Evolutionary conservation across 768 basidiomycete genomes (phyloP).

Genomic region (Lentinula lateritia): DNA sequence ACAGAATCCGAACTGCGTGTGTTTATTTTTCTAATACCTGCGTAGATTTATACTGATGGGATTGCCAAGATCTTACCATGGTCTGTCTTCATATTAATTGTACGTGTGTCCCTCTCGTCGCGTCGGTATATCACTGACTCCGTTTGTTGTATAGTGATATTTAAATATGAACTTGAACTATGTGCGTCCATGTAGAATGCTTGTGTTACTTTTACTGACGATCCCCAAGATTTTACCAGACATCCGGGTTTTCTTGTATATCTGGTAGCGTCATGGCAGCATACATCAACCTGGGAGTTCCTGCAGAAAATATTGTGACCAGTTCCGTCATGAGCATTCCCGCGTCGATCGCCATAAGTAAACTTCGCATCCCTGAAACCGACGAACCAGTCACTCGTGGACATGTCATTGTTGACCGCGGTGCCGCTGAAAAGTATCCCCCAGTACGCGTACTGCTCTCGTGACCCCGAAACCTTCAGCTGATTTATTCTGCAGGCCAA

Average conservation of each 20-base stretch:
- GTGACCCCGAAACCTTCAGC: not conserved
- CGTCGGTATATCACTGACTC: not conserved
- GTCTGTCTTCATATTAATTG: too few species aligned
- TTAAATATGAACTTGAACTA: slow-evolving; percentile 62
- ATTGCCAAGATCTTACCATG: slow-evolving; percentile 42
- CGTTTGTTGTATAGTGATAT: slow-evolving; percentile 47
- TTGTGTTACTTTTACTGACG: not conserved
- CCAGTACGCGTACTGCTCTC: slow-evolving; percentile 34
- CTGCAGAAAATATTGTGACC: slow-evolving; percentile 75
- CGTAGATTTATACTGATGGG: not conserved
- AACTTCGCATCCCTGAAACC: slow-evolving; percentile 77
- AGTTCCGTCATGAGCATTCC: slow-evolving; percentile 95
- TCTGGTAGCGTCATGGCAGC: slow-evolving; percentile 86
- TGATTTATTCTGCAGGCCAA: slow-evolving; percentile 42
- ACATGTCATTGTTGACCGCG: slow-evolving; percentile 73
- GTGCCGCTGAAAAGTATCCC: slow-evolving; percentile 32
- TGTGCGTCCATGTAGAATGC: slow-evolving; percentile 28
- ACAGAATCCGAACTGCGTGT: slow-evolving; percentile 11
- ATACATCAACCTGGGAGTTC: slow-evolving; percentile 76
- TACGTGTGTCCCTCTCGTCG: too few species aligned
- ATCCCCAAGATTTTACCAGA: slow-evolving; percentile 60
- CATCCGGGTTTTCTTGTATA: slow-evolving; percentile 90
- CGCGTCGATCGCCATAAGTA: slow-evolving; percentile 88
- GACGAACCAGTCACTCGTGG: slow-evolving; percentile 88
- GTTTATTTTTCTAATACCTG: not conserved